Conservation (phyloP, 306 rosid genomes). For the Trifolium pratense region DNA sequence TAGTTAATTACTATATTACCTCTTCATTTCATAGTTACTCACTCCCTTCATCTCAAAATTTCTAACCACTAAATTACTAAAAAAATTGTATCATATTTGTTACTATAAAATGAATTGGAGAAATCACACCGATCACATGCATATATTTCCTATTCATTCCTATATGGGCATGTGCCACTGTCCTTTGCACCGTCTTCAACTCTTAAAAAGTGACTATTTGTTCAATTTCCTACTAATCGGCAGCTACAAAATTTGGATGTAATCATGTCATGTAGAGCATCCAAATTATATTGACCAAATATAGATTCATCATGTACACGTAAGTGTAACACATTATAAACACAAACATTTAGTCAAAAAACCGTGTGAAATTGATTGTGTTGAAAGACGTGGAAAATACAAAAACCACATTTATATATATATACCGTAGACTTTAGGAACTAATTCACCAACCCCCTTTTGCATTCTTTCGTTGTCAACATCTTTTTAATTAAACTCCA, state of each 20-base stretch:
- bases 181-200: constrained; percentile 39
- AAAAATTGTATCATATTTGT: too few species aligned
- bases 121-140: too few species aligned
- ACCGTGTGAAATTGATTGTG: constrained; percentile 52
- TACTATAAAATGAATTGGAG: too few species aligned
- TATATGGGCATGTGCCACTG: background rate
- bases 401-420: constrained; percentile 36
- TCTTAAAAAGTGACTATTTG: background rate
- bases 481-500: background rate
- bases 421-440: background rate
- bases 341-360: constrained; percentile 39
- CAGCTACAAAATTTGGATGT: background rate
- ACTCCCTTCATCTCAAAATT: too few species aligned
- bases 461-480: background rate
- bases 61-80: too few species aligned
- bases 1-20: too few species aligned
- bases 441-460: constrained; percentile 15
- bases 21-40: too few species aligned
- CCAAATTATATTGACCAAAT: background rate
- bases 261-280: background rate
- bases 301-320: constrained; percentile 19
- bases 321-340: constrained; percentile 19
- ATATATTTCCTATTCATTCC: too few species aligned
- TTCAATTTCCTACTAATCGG: background rate
- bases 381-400: constrained; percentile 39